phyloP scores from a whole-genome alignment of 306 rosid genomes.

The Delonix regia region DNA sequence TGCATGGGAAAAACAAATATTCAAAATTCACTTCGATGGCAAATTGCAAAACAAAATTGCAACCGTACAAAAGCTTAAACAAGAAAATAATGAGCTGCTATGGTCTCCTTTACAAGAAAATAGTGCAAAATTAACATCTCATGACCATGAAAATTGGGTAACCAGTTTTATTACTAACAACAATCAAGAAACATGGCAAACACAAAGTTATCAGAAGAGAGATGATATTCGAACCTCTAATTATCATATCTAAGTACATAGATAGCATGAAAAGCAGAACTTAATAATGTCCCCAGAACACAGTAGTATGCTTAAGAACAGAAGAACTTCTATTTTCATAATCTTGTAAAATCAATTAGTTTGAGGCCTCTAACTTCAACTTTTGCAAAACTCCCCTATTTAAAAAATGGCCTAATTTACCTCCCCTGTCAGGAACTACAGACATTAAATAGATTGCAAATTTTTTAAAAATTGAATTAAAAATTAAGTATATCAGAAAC shows the following conservation, averaged over 20 bases:
- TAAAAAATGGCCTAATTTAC: neutral
- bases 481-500: neutral
- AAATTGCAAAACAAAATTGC: neutral
- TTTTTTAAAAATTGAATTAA: neutral
- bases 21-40: conserved; percentile 5
- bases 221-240: neutral
- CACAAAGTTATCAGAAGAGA: neutral
- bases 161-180: neutral
- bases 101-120: neutral
- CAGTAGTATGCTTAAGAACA: neutral
- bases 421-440: neutral
- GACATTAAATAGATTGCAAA: neutral
- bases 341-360: neutral
- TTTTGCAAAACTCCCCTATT: neutral
- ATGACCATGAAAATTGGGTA: neutral
- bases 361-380: neutral
- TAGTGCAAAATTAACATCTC: neutral
- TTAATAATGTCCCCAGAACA: neutral
- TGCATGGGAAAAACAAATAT: neutral
- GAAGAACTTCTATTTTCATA: neutral
- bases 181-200: too few relatives aligned
- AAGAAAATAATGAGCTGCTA: neutral
- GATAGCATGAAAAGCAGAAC: neutral
- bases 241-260: neutral
- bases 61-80: neutral